These are phyloP conservation scores for Diutina mesorugosa DNA, from an alignment of 1,139 yeast species.

Conservation along the genomic window DNA sequence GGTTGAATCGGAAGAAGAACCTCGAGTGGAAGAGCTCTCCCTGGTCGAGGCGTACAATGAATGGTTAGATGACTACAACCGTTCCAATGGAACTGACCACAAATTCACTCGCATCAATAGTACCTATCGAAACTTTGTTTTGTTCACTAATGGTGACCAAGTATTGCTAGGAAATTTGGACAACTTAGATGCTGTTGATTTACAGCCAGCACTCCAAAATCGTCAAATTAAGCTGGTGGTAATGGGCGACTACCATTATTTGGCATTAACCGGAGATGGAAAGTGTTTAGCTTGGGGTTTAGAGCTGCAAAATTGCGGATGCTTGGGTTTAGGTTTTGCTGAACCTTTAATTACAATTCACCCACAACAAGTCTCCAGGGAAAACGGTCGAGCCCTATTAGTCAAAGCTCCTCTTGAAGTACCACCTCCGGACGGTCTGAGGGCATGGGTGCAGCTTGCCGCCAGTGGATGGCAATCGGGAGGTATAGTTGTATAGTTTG, in stretches of 20 bases:
- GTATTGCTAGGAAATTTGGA: slow-evolving; percentile 30
- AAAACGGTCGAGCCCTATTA: neutral
- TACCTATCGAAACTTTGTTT: slow-evolving; percentile 36
- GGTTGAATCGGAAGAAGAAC: slow-evolving; percentile 5
- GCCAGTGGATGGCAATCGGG: slow-evolving; percentile 2
- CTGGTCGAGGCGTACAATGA: slow-evolving; percentile 11
- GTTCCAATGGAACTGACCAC: slow-evolving; percentile 8
- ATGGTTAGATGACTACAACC: slow-evolving; percentile 15
- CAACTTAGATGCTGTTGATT: slow-evolving; percentile 4
- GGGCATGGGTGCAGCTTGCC: neutral
- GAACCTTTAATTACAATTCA: slow-evolving; percentile 10
- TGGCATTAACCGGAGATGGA: slow-evolving; percentile 53
- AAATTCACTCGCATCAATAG: slow-evolving; percentile 36
- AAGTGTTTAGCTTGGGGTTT: slow-evolving; percentile 58
- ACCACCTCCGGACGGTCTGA: neutral
- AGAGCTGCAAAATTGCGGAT: slow-evolving; percentile 53
- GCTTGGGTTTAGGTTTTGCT: slow-evolving; percentile 52
- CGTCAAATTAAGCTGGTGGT: slow-evolving; percentile 42
- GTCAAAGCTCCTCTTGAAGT: neutral
- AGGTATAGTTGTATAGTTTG: neutral
- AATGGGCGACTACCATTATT: slow-evolving; percentile 62
- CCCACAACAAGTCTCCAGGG: neutral
- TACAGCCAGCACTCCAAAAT: slow-evolving; percentile 35
- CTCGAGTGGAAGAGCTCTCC: slow-evolving; percentile 6
- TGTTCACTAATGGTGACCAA: slow-evolving; percentile 38